These are phyloP conservation scores for Acacia pycnantha DNA, from an alignment of 331 rosid species.

Conservation along the genomic window DNA sequence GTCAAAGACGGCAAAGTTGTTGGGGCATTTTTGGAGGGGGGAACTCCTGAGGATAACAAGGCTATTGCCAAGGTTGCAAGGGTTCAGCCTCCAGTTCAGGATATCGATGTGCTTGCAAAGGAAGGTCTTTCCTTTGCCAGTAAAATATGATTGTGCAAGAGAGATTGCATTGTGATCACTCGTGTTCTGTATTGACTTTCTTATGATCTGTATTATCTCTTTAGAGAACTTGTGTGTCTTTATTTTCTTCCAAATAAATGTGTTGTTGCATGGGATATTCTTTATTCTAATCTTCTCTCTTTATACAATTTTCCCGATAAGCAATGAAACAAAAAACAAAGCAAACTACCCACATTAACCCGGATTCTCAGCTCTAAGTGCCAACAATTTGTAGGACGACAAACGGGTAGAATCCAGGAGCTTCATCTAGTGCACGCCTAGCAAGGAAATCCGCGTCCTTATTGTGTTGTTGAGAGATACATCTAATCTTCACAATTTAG, in stretches of 20 bases:
- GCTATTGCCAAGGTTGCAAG: slow-evolving; percentile 71
- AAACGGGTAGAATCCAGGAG: too few species aligned
- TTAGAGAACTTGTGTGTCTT: not conserved
- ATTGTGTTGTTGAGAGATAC: too few species aligned
- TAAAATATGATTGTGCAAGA: slow-evolving; percentile 37
- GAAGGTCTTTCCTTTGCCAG: slow-evolving; percentile 71
- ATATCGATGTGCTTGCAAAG: slow-evolving; percentile 46
- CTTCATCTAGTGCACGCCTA: too few species aligned
- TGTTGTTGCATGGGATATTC: not conserved
- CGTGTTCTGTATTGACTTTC: not conserved
- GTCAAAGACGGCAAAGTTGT: slow-evolving; percentile 55
- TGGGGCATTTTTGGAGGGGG: slow-evolving; percentile 65
- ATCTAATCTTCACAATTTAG: too few species aligned
- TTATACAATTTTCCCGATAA: too few species aligned
- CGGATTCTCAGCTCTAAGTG: too few species aligned
- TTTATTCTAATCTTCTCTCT: not conserved
- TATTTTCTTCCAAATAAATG: not conserved
- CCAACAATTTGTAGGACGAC: too few species aligned
- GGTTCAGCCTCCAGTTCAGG: slow-evolving; percentile 46
- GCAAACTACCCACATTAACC: too few species aligned
- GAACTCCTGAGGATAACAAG: slow-evolving; percentile 67
- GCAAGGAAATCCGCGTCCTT: too few species aligned
- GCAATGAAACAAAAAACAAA: too few species aligned
- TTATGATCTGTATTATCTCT: not conserved
- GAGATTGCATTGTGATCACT: not conserved